A percentile compares a stretch with the other conserved stretches of the same genome.
Conservation (phyloP, 805 yeast species). For the Hanseniaspora nectarophila region DNA sequence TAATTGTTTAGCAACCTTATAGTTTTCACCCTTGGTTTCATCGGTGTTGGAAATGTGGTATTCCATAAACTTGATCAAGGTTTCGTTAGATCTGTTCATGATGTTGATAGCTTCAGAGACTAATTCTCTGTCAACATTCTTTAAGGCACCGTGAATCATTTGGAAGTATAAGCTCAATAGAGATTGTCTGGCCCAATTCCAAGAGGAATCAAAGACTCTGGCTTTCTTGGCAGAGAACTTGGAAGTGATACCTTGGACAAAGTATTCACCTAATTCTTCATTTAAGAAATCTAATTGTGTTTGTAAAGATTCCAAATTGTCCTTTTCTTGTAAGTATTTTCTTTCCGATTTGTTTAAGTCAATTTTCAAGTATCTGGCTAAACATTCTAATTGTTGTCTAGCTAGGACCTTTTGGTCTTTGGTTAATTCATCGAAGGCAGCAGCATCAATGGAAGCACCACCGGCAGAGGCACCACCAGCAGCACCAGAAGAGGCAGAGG, state of each 20-base stretch:
- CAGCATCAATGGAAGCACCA: slow-evolving; percentile 84
- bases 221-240: slow-evolving; percentile 86
- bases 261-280: slow-evolving; percentile 77
- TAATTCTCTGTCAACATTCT: slow-evolving; percentile 87
- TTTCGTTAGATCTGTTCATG: slow-evolving; percentile 93
- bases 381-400: slow-evolving; percentile 60
- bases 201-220: slow-evolving; percentile 89
- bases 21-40: slow-evolving; percentile 76
- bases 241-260: slow-evolving; percentile 83
- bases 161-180: slow-evolving; percentile 86
- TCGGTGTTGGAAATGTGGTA: slow-evolving; percentile 56
- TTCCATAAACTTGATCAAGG: slow-evolving; percentile 92
- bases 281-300: slow-evolving; percentile 71
- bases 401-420: slow-evolving; percentile 40
- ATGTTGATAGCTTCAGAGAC: slow-evolving; percentile 92
- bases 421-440: slow-evolving; percentile 68
- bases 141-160: slow-evolving; percentile 86
- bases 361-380: slow-evolving; percentile 87
- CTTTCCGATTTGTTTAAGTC: slow-evolving; percentile 88
- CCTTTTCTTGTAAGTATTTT: slow-evolving; percentile 62
- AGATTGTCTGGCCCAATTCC: slow-evolving; percentile 99
- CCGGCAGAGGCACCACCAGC: slow-evolving; percentile 52
- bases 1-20: slow-evolving; percentile 73
- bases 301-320: slow-evolving; percentile 72
- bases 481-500: slow-evolving; percentile 43